Base-by-base conservation (phyloP, 768 basidiomycete species). In the Mycena belliarum region DNA sequence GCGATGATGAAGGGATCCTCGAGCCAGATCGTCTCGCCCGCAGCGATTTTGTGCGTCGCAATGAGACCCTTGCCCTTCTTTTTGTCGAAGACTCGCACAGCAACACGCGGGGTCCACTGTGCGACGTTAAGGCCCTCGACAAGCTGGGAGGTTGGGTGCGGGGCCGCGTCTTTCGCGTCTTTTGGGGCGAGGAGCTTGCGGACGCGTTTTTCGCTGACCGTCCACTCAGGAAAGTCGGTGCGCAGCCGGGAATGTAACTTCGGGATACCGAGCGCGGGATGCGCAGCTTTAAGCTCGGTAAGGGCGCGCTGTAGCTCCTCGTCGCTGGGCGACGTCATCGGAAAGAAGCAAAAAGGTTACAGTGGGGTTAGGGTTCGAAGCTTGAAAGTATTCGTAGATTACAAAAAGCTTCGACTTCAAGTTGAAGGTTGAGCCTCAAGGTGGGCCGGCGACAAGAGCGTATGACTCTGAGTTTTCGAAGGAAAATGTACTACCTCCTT, bases 21-120 rank as follows among this genome's bases (percentile, higher is more conserved):
- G 57, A 85, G 87, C 91, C 93, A 95, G 18, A 96, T 69, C 5
- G 84, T 74, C 60, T 95, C 90, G 0, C 88, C 91, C 65, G 85
- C 81, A 24, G 74, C 72, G 51, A 95, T 88, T 28, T 79, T 75
- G 48, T 84, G 81, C 32, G 72, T 82, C 1, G 91, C 91, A 0
- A 95, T 82, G 33, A 96, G 75, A 0, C 93, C 94, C 65, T 95
- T 95, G 3, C 94, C 93, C 66, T 88, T 93, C 55, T 76, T 75
- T 59, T 79, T 77, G 46, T 83, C 78, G 65, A 93, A 93, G 71
- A 84, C 80, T 66, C 76, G 81, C 7, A 91, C 88, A 42, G 81
- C 76, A 11, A 90, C 79, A 65, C 86, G 88, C 14, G 70, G 68
- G 23, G 85, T 85, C 82, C 87, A 89, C 54, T 77, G 82, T 4